Evolutionary conservation across 352 stramenopile species (phyloP).

Genomic region (Globisporangium okanoganense): DNA sequence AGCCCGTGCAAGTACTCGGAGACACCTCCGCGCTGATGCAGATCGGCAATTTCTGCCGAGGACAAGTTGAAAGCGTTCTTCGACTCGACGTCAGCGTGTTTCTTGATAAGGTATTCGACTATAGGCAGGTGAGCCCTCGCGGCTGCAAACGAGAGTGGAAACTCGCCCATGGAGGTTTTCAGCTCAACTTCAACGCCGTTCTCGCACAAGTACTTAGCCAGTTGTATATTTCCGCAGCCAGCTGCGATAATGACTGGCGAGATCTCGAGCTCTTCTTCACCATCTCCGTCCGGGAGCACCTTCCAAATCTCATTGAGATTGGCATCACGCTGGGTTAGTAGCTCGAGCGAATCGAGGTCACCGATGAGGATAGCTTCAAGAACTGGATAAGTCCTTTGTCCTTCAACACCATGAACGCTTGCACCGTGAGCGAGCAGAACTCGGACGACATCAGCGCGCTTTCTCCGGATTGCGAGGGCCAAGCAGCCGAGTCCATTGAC

Average conservation of each 20-base stretch:
- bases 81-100: neutral
- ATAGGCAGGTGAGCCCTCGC: neutral
- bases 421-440: neutral
- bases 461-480: neutral
- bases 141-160: neutral
- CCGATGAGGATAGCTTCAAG: neutral
- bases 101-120: neutral
- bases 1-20: neutral
- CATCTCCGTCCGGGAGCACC: neutral
- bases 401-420: neutral
- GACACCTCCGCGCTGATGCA: neutral
- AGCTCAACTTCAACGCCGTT: neutral
- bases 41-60: neutral
- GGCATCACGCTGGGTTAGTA: neutral
- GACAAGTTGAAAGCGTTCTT: neutral
- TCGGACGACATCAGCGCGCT: neutral
- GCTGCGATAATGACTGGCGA: constrained; percentile 2
- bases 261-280: neutral
- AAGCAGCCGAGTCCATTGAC: neutral
- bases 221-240: neutral
- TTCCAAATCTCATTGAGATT: neutral
- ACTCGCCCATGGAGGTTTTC: neutral
- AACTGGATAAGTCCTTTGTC: neutral
- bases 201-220: neutral
- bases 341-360: neutral